Evolutionary conservation across 805 yeast genomes (phyloP).

Genomic region (Spathaspora girioi): DNA sequence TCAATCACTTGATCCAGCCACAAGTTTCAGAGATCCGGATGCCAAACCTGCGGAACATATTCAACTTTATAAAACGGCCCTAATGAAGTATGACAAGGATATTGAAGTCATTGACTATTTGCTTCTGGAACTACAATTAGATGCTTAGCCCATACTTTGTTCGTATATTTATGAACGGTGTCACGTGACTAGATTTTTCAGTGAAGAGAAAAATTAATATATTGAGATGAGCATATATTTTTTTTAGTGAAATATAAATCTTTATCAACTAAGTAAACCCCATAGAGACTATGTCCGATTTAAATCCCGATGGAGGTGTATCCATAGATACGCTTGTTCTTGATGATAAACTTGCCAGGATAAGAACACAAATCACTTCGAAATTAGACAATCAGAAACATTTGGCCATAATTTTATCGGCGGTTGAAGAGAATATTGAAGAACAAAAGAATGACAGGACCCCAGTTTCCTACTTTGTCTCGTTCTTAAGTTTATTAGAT

Average conservation of each 20-base stretch:
- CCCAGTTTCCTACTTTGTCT: conserved; percentile 81
- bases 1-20: conserved; percentile 21
- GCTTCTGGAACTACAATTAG: conserved; percentile 24
- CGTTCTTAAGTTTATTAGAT: conserved; percentile 77
- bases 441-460: conserved; percentile 59
- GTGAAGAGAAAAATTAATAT: background rate
- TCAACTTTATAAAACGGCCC: conserved; percentile 13
- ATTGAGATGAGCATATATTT: background rate
- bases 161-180: background rate
- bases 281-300: conserved; percentile 18
- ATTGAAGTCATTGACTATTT: conserved; percentile 25
- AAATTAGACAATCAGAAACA: conserved; percentile 84
- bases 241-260: background rate
- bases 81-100: conserved; percentile 20
- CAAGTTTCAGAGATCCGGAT: conserved; percentile 10
- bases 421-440: conserved; percentile 84
- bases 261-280: background rate
- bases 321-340: conserved; percentile 43
- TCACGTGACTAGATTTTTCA: background rate
- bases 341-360: conserved; percentile 60
- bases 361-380: conserved; percentile 71
- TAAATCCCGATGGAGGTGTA: conserved; percentile 38
- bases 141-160: conserved; percentile 19
- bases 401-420: conserved; percentile 75
- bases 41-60: conserved; percentile 13